Base-by-base conservation (phyloP, 2,329 filamentous ascomycete genomes). In the Chaetothyriales sp. region DNA sequence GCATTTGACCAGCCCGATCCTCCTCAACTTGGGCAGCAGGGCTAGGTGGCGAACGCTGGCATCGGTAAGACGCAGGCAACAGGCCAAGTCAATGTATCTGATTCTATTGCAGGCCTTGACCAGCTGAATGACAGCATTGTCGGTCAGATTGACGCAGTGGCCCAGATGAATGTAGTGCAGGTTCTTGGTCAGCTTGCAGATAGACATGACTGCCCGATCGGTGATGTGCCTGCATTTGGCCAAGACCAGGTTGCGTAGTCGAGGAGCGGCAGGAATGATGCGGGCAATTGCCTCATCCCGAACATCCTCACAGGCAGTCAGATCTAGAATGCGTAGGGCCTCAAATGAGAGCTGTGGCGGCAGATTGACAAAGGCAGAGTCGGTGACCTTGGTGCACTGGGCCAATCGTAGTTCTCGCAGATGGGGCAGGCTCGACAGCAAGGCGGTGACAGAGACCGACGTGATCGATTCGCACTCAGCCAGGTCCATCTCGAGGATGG, bases 1-100 rank as follows among this genome's bases (percentile, higher is more conserved):
- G 64, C 92, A 98, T 68, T 98, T 98, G 50, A 98, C 92, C 50
- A 98, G 71, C 0, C 92, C 92, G 55, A 98, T 95, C 40, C 92
- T 78, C 72, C 95, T 89, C 50, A 98, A 73, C 68, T 98, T 98
- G 2, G 92, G 92, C 5, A 98, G 76, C 13, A 80, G 80, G 4
- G 92, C 89, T 40, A 98, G 74, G 57, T 87, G 83, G 56, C 78
- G 84, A 15, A 98, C 85, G 19, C 89, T 95, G 9, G 77, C 76
- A 61, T 98, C 92, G 0, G 92, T 97, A 55, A 98, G 73, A 60
- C 87, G 83, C 13, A 78, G 80, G 68, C 92, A 98, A 70, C 92
- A 97, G n/a, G 92, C 92, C 44, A 98, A 73, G 65, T 98, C 92
- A 58, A 98, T 98, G 66, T 98, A 98, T 51, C 92, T 80, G 59